phyloP scores from a whole-genome alignment of 805 yeast species.

The Wickerhamiella occidentalis region DNA sequence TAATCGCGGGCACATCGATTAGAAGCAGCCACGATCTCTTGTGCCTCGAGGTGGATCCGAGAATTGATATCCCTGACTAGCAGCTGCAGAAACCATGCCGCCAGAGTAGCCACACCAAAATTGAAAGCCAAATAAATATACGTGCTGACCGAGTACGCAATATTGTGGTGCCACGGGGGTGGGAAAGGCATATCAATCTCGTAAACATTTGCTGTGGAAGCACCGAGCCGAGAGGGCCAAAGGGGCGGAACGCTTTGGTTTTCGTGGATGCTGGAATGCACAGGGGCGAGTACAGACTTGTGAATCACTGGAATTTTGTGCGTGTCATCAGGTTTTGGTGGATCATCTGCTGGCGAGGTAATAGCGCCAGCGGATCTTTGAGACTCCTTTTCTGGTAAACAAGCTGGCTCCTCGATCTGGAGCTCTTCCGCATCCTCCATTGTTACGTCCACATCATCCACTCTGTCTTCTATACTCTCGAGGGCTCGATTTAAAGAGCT shows the following conservation, averaged over 20 bases:
- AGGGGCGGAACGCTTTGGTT: not conserved
- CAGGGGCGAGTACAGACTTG: not conserved
- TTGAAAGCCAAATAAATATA: constrained; percentile 57
- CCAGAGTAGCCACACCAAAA: constrained; percentile 34
- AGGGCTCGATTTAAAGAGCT: not conserved
- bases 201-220: constrained; percentile 15
- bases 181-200: constrained; percentile 23
- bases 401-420: not conserved
- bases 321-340: not conserved
- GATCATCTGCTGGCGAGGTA: not conserved
- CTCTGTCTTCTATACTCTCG: not conserved
- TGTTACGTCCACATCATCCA: not conserved
- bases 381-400: not conserved
- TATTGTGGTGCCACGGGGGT: constrained; percentile 24
- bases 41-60: constrained; percentile 46
- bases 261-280: not conserved
- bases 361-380: no score
- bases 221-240: constrained; percentile 21
- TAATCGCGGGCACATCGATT: constrained; percentile 57
- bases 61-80: constrained; percentile 55
- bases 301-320: not conserved
- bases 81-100: constrained; percentile 40
- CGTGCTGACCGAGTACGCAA: constrained; percentile 46
- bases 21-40: constrained; percentile 47
- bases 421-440: not conserved